These are phyloP conservation scores for Euphorbia pulcherrima DNA, from an alignment of 345 rosid genomes.

Conservation along the genomic window DNA sequence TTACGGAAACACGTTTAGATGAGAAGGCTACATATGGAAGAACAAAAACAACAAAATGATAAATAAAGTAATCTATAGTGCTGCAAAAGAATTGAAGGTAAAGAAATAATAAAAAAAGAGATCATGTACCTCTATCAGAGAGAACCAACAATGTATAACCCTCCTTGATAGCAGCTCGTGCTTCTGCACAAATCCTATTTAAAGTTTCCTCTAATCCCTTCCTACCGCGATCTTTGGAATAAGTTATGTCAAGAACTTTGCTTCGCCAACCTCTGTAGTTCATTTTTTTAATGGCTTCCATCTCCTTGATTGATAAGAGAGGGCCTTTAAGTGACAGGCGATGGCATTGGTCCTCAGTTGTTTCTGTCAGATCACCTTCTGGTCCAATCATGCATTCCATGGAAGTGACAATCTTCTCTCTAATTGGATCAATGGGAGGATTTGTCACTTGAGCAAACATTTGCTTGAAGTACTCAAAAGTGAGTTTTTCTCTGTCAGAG, in stretches of 20 bases:
- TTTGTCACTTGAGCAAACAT: constrained; percentile 99
- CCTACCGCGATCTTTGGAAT: constrained; percentile 65
- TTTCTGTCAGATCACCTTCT: constrained; percentile 98
- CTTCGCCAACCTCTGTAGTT: constrained; percentile 82
- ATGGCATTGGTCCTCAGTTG: constrained; percentile 93
- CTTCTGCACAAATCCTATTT: constrained; percentile 85
- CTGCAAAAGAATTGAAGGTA: not conserved
- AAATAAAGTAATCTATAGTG: not conserved
- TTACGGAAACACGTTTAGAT: constrained; percentile 71
- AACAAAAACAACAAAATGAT: not conserved
- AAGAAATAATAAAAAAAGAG: not conserved
- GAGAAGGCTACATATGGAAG: constrained; percentile 59
- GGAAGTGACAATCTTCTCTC: constrained; percentile 98
- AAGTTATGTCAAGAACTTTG: constrained; percentile 89
- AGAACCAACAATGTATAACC: constrained; percentile 84
- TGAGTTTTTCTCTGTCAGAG: constrained; percentile 84
- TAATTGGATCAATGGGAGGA: constrained; percentile 97
- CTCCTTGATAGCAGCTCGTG: constrained; percentile 73
- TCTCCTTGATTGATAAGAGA: constrained; percentile 69
- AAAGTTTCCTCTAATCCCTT: constrained; percentile 89
- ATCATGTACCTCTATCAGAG: constrained; percentile 80
- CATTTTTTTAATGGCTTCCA: constrained; percentile 90
- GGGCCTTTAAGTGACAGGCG: constrained; percentile 91
- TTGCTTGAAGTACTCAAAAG: constrained; percentile 97
- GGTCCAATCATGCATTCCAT: constrained; percentile 99